Evolutionary conservation across 768 basidiomycete species (phyloP).

Genomic region (Rhodotorula paludigena): DNA sequence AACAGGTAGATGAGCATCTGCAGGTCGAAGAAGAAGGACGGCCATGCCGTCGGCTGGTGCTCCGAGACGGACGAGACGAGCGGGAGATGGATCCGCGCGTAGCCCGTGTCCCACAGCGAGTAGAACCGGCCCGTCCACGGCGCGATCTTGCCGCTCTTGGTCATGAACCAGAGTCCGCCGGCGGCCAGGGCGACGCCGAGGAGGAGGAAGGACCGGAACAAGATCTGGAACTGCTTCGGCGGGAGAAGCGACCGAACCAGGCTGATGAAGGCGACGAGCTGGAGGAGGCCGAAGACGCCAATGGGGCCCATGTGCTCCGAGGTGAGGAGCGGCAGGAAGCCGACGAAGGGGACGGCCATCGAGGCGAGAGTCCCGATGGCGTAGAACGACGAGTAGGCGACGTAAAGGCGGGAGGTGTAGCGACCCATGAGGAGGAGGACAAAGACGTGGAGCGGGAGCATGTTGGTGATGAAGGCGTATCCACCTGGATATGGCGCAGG

Average conservation of each 20-base stretch:
- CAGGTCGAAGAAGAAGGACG: constrained; percentile 98
- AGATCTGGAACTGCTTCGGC: constrained; percentile 81
- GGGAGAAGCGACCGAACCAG: constrained; percentile 83
- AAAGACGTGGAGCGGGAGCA: constrained; percentile 96
- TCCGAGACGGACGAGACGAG: constrained; percentile 93
- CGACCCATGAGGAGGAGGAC: constrained; percentile 93
- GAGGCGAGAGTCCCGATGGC: constrained; percentile 92
- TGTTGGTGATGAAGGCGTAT: constrained; percentile 99
- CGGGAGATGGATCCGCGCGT: constrained; percentile 55
- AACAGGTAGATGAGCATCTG: constrained; percentile 96
- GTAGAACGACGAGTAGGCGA: constrained; percentile 96
- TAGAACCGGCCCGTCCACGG: constrained; percentile 99
- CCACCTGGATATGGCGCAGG: constrained; percentile 61
- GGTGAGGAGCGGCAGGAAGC: constrained; percentile 95
- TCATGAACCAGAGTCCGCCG: constrained; percentile 68
- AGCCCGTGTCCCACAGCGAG: constrained; percentile 97
- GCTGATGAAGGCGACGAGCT: constrained; percentile 89
- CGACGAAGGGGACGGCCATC: constrained; percentile 99
- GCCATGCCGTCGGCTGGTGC: constrained; percentile 99
- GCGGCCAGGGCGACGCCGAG: constrained; percentile 67
- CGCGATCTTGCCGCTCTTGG: constrained; percentile 90
- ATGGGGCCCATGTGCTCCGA: constrained; percentile 99
- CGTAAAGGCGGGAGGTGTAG: constrained; percentile 83
- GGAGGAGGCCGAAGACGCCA: constrained; percentile 91
- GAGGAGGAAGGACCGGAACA: constrained; percentile 66